Base-by-base conservation (phyloP, 2,329 filamentous ascomycete genomes). In the Fusarium sp. region DNA sequence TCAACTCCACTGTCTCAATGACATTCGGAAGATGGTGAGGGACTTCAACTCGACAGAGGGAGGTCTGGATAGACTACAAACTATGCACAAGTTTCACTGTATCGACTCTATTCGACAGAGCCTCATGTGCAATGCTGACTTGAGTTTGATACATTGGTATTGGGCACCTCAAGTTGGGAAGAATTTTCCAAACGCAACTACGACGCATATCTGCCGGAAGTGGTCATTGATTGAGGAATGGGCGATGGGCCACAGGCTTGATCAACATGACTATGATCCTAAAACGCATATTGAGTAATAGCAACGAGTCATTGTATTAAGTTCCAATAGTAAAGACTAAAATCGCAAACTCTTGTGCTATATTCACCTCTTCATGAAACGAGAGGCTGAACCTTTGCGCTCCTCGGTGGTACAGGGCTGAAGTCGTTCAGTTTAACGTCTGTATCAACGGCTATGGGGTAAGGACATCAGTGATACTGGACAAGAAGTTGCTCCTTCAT, bases 81-180 rank as follows among this genome's bases (percentile, higher is more conserved):
- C 50, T 5, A 41, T 62, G 58, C 58, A 62, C 31, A 62, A 62
- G 27, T 57, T 62, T 20, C 52, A 62, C 10, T 62, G 59, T 9
- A 62, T 62, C n/a, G 59, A 62, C 35, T 56, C 42, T 10, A 35
- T 62, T 13, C 20, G 52, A 3, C 44, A 45, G 31, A 59, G 60
- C 20, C 25, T 50, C 5, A 63, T 45, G 36, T 59, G 53, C 11
- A 50, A 50, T 29, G 60, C 44, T 17, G 44, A 44, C 27, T 22
- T 59, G 20, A 59, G 53, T 25, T 14, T 59, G 8, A 50, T 50
- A 33, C 54, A 50, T 20, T 63, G 44, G 45, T 58, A 59, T 17
- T 63, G 53, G 44, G 54, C 54, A 31, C 25, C 25, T 9, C 25
- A 33, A 6, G 31, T 38, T 14, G 38, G 61, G 5, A 63, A 63